phyloP scores from a whole-genome alignment of 176 grass and related monocot genomes.

The Poa annua region DNA sequence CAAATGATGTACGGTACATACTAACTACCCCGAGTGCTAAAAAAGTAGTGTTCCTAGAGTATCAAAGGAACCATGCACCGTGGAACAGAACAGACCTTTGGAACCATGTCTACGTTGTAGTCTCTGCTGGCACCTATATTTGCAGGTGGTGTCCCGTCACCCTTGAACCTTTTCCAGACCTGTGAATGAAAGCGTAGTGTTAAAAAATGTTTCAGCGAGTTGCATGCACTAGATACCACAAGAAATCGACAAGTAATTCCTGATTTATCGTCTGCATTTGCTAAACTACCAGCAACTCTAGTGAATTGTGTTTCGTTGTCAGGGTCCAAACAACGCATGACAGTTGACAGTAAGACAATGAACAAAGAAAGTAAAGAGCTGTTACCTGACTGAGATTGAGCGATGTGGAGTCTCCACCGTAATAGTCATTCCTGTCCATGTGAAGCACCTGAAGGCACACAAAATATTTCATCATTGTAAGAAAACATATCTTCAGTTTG shows the following conservation, averaged over 20 bases:
- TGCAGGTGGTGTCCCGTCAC: slow-evolving; percentile 55
- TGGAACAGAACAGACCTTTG: slow-evolving; percentile 59
- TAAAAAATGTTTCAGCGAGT: not conserved
- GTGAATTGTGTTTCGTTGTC: not conserved
- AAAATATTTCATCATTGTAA: not conserved
- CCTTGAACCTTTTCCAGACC: slow-evolving; percentile 94
- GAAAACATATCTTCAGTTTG: not conserved
- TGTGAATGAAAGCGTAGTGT: slow-evolving; percentile 34
- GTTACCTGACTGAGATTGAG: slow-evolving; percentile 81
- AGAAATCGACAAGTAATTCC: not conserved
- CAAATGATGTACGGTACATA: not conserved
- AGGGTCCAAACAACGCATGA: not conserved
- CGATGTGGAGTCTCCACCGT: slow-evolving; percentile 82
- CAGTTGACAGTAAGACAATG: not conserved
- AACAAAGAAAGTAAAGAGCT: not conserved
- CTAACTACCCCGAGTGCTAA: no score
- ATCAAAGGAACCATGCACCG: not conserved
- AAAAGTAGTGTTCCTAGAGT: no score
- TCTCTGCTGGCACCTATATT: slow-evolving; percentile 77
- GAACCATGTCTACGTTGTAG: slow-evolving; percentile 96
- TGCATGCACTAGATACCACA: not conserved
- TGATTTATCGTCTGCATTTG: not conserved
- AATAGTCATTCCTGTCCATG: slow-evolving; percentile 96
- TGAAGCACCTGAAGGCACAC: slow-evolving; percentile 65
- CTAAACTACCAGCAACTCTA: not conserved